These are phyloP conservation scores for Colletotrichum kahawae DNA, from an alignment of 2,329 filamentous ascomycete genomes.

Conservation along the genomic window DNA sequence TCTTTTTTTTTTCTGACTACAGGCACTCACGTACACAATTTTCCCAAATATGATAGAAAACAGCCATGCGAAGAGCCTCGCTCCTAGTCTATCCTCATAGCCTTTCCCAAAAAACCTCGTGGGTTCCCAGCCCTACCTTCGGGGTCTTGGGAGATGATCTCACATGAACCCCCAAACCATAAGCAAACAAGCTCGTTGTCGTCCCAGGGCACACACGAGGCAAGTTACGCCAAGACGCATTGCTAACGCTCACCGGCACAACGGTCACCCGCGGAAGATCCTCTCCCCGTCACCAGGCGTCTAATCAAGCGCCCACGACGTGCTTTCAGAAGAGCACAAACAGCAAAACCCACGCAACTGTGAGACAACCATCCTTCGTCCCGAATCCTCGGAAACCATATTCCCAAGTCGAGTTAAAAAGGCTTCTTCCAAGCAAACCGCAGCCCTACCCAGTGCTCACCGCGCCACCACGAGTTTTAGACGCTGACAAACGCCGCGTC, in stretches of 20 bases:
- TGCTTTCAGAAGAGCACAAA: not conserved
- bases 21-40: not conserved
- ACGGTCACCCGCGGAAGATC: not conserved
- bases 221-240: not conserved
- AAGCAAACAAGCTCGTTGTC: not conserved
- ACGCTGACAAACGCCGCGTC: not conserved
- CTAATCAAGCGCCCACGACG: not conserved
- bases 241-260: not conserved
- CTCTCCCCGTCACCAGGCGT: not conserved
- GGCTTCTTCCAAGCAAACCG: not conserved
- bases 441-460: not conserved
- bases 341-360: not conserved
- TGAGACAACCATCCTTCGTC: not conserved
- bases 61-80: not conserved
- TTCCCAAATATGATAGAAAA: not conserved
- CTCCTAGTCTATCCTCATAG: not conserved
- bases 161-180: not conserved
- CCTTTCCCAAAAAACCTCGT: not conserved
- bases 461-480: not conserved
- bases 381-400: not conserved
- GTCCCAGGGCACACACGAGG: not conserved
- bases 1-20: not conserved
- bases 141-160: not conserved
- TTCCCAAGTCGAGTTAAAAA: not conserved
- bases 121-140: not conserved